A percentile compares a stretch with the other conserved stretches of the same genome.
Evolutionary conservation across 768 basidiomycete genomes (phyloP).

Genomic region (Boletus pseudopeckii): DNA sequence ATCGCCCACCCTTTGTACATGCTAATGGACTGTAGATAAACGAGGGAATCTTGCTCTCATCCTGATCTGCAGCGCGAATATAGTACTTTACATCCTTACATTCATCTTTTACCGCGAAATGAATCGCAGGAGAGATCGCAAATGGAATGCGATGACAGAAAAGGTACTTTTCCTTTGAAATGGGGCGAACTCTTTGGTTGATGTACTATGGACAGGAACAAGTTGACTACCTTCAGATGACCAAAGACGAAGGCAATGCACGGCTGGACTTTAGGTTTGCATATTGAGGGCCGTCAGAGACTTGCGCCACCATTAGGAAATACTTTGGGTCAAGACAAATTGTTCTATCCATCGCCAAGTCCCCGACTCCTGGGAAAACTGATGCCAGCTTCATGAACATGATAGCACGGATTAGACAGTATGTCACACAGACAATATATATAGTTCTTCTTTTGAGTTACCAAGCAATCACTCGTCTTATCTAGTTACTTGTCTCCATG

Average conservation of each 20-base stretch:
- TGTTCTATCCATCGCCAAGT: not conserved
- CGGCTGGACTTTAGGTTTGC: constrained; percentile 58
- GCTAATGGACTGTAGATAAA: constrained; percentile 40
- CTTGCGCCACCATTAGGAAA: not conserved
- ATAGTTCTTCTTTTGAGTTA: too few species aligned
- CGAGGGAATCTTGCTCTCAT: constrained; percentile 57
- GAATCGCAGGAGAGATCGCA: constrained; percentile 46
- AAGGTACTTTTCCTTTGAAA: constrained; percentile 32
- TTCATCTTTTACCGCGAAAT: constrained; percentile 50
- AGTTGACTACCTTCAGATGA: constrained; percentile 54
- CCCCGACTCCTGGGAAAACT: too few species aligned
- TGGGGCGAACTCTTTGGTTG: not conserved
- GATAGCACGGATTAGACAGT: too few species aligned
- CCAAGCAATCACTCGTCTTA: too few species aligned
- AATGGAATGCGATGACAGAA: constrained; percentile 49
- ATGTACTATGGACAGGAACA: constrained; percentile 39
- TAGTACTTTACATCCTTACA: constrained; percentile 34
- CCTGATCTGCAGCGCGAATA: constrained; percentile 50
- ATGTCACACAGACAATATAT: too few species aligned
- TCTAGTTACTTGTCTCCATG: too few species aligned
- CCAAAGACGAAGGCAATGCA: constrained; percentile 56
- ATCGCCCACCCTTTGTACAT: not conserved
- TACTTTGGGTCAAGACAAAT: too few species aligned
- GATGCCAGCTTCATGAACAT: too few species aligned
- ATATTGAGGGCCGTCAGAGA: constrained; percentile 32